phyloP scores from a whole-genome alignment of 169 alveolate genomes.

The Eimeria falciformis region DNA sequence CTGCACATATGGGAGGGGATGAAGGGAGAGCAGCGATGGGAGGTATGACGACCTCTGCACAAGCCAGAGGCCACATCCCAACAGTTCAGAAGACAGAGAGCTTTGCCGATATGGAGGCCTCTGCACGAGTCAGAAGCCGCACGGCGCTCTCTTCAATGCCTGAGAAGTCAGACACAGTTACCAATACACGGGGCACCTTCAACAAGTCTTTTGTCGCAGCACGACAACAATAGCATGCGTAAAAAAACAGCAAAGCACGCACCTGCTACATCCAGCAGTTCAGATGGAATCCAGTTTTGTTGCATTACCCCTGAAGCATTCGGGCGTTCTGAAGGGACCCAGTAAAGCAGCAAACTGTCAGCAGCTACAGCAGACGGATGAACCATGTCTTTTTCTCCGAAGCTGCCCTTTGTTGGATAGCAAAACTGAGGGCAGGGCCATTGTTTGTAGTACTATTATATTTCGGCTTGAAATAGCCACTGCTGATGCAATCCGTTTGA shows the following conservation, averaged over 20 bases:
- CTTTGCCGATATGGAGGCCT: background rate
- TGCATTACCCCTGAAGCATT: background rate
- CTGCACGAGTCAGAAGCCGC: background rate
- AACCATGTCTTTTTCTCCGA: background rate
- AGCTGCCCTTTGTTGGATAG: no score
- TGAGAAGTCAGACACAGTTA: background rate
- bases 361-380: background rate
- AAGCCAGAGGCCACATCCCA: background rate
- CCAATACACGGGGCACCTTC: background rate
- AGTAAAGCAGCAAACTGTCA: background rate
- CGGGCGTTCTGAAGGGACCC: background rate
- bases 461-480: no score
- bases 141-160: background rate
- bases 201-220: slow-evolving; percentile 22
- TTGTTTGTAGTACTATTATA: no score
- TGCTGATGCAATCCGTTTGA: no score
- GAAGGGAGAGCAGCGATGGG: no score
- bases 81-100: no score
- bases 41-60: slow-evolving; percentile 5
- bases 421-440: no score
- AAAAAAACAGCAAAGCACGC: no score
- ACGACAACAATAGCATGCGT: slow-evolving; percentile 45
- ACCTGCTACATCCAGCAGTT: no score
- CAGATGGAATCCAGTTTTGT: background rate
- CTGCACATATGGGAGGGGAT: no score